A percentile compares a stretch with the other conserved stretches of the same genome.
Evolutionary conservation across 192 early-diverging fungal species (phyloP).

Genomic region (Piromyces finnis): DNA sequence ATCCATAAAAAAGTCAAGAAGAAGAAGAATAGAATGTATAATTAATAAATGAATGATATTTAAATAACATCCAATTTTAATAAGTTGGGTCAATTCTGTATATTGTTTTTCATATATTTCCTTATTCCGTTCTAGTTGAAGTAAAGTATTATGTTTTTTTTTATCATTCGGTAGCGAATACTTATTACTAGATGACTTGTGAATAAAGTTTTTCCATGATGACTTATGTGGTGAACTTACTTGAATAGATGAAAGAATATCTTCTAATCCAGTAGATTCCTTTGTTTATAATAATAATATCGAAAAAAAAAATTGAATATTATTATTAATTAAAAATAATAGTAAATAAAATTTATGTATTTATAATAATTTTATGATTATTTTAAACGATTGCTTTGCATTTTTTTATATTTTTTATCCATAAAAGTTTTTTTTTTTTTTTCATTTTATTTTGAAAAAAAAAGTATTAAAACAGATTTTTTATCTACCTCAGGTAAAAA

Average conservation of each 20-base stretch:
- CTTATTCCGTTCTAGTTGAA: background rate
- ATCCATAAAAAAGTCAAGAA: too few relatives aligned
- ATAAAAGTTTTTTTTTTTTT: too few relatives aligned
- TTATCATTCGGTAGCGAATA: background rate
- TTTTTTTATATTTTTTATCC: too few relatives aligned
- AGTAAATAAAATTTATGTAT: too few relatives aligned
- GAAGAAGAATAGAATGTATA: too few relatives aligned
- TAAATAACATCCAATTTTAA: background rate
- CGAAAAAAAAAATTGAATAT: too few relatives aligned
- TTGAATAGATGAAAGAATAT: background rate
- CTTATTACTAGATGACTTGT: background rate
- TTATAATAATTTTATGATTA: too few relatives aligned
- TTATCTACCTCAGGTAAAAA: background rate
- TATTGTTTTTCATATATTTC: background rate
- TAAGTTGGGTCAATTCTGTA: background rate
- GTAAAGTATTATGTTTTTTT: background rate
- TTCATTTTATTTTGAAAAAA: too few relatives aligned
- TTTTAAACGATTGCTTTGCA: too few relatives aligned
- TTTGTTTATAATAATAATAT: background rate
- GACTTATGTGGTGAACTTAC: background rate
- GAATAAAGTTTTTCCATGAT: background rate
- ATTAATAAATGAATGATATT: background rate
- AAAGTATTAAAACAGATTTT: too few relatives aligned
- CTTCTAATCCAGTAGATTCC: background rate
- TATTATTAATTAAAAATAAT: too few relatives aligned